These are phyloP conservation scores for Erysimum cheiranthoides DNA, from an alignment of 345 rosid genomes.

Conservation along the genomic window DNA sequence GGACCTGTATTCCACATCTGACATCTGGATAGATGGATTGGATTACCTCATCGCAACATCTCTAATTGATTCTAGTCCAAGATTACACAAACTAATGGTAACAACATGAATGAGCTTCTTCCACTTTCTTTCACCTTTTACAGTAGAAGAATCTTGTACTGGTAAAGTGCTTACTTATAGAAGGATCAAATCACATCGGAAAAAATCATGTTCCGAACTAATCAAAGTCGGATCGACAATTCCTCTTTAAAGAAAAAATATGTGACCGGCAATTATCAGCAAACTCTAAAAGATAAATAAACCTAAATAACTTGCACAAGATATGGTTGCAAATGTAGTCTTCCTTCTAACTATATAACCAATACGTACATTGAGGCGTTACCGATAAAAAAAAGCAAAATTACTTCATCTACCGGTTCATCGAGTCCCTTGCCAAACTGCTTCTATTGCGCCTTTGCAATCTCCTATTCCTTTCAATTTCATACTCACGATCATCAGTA, in stretches of 20 bases:
- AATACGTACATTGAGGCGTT: constrained; percentile 11
- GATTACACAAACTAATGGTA: not conserved
- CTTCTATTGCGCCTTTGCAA: constrained; percentile 39
- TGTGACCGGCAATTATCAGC: not conserved
- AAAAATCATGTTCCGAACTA: not conserved
- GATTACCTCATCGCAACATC: not conserved
- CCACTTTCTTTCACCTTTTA: not conserved
- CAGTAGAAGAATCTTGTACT: not conserved
- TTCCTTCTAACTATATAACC: not conserved
- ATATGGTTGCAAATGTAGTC: not conserved
- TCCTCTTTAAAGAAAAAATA: not conserved
- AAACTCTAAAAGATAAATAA: constrained; percentile 2
- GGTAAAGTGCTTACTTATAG: not conserved
- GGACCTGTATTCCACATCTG: not conserved
- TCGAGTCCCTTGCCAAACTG: not conserved
- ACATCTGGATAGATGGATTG: not conserved
- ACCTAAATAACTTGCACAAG: constrained; percentile 16
- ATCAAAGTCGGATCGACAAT: not conserved
- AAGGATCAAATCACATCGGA: not conserved
- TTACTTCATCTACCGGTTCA: not conserved
- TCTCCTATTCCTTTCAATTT: constrained; percentile 64
- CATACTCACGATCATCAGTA: constrained; percentile 79
- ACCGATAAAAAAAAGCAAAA: not conserved
- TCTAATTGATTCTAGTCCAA: not conserved
- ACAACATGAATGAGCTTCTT: not conserved